Evolutionary conservation across 441 rosid species (phyloP), one percentile per base, ranked within the genome.

Genomic region (Jatropha multifida): DNA sequence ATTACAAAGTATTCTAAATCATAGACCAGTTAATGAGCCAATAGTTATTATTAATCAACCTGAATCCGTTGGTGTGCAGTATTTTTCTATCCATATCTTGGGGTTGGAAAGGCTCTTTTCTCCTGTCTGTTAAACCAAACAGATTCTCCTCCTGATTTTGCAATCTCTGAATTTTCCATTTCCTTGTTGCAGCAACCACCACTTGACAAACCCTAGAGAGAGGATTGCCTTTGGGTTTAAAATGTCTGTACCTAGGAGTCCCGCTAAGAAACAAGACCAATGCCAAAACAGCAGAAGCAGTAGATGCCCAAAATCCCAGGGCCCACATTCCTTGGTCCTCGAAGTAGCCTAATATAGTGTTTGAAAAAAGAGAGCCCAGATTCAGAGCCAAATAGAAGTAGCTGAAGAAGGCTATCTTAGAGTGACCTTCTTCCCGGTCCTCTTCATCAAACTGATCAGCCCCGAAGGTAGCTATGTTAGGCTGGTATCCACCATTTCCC

Each of bases 401-500:
- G 89, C 98, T 90, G 74, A 94, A 96, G 68, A 94, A 96, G 7
- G 98, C 85, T 3, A 89, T 83, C 77, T 94, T 96, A 12, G 97
- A 89, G 82, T 78, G 88, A 0, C 86, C 88, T 86, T 94, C 98
- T 68, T 81, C 77, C 4, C 87, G 85, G 80, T 92, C 85, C 49
- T 89, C 91, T 79, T 91, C 97, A 56, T 96, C 98, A 77, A 92
- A 96, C 60, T 96, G 99, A 74, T 96, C 99, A 0, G 99, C 96
- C 58, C 99, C 99, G 20, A 96, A 86, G 2, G 99, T 96, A 27
- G 97, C 98, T 32, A 94, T 92, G 74, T 81, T 94, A 26, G 99
- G 99, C 59, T 94, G 97, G 77, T 94, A 90, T 4, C 97, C 98
- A 5, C 99, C 99, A 58, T 92, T 85, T 51, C 99, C 99, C 6